Percentiles rank a stretch among this genome's conserved stretches.
Evolutionary conservation across 2,329 filamentous ascomycete species (phyloP).

Genomic region (Arthrobotrys pseudoclavata): DNA sequence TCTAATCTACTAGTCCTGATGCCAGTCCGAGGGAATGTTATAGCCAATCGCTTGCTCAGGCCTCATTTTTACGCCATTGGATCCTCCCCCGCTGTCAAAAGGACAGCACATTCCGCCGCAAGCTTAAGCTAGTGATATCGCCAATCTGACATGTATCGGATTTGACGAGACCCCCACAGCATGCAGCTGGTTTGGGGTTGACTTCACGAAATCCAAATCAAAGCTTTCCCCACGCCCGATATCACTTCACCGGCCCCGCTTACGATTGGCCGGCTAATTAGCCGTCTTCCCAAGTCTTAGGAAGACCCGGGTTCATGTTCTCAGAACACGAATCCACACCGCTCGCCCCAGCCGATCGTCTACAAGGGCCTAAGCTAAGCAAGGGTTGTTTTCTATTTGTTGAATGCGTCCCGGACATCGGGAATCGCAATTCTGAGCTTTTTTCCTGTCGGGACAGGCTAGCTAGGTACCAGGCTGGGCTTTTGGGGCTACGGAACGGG

Average conservation of each 20-base stretch:
- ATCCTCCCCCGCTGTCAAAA: constrained; percentile 3
- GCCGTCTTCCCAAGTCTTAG: not conserved
- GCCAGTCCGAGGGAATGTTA: not conserved
- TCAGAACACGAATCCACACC: not conserved
- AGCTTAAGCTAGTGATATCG: constrained; percentile 2
- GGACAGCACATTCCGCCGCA: constrained; percentile 24
- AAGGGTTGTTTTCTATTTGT: not conserved
- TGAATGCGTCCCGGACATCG: constrained; percentile 4
- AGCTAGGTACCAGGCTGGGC: not conserved
- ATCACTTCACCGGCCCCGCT: not conserved
- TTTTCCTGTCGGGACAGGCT: constrained; percentile 3
- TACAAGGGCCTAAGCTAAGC: not conserved
- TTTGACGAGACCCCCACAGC: not conserved
- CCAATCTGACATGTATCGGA: not conserved
- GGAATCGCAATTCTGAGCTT: constrained; percentile 22
- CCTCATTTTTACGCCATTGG: constrained; percentile 4
- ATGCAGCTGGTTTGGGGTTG: not conserved
- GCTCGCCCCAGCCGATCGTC: constrained; percentile 24
- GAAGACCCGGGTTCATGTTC: not conserved
- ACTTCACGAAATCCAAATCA: not conserved
- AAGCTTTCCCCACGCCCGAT: constrained; percentile 10
- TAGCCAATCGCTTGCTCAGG: too few relatives aligned
- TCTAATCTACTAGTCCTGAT: not conserved
- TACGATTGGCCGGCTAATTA: constrained; percentile 17
- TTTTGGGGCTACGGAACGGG: constrained; percentile 7